Evolutionary conservation across 257 asterid species (phyloP), one percentile per base, ranked within the genome.

Genomic region (Nemophila menziesii): DNA sequence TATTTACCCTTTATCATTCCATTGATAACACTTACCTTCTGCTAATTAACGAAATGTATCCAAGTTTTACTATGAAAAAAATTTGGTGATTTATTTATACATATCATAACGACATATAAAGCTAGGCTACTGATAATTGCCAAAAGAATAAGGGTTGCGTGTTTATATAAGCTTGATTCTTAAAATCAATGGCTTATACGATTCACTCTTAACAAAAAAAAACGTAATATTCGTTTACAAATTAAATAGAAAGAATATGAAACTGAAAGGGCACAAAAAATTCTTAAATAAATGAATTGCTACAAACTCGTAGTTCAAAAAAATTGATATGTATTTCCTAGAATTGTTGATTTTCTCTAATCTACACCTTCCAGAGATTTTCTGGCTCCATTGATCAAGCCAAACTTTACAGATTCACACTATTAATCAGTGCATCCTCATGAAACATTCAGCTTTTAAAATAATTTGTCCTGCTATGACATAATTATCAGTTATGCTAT

Each of bases 11-110:
- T 29, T 13, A 29, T 29, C 9, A 7, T 29, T 29, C 12, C 36
- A 29, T 7, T 29, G 36, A 29, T 10, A 29, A 29, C 36, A 29
- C 36, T 29, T 29, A 13, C n/a, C 36, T 29, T 29, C 36, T 29
- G 36, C 36, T 2, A 89, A 64, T 58, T 89, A 13, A 80, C 74
- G 74, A 84, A 74, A 66, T 89, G 93, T 50, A 81, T 89, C n/a
- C n/a, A n/a, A n/a, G n/a, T n/a, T n/a, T n/a, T n/a, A n/a, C n/a
- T n/a, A n/a, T n/a, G n/a, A n/a, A n/a, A n/a, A n/a, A n/a, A n/a
- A n/a, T n/a, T n/a, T n/a, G n/a, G n/a, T n/a, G n/a, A n/a, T n/a
- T n/a, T n/a, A n/a, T n/a, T n/a, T n/a, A 4, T 26, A 26, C 33
- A 26, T 26, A 26, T 26, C 33, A 26, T 26, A 4, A 5, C 10